Evolutionary conservation across 495 filamentous ascomycete species (phyloP), one percentile per base, ranked within the genome.

Genomic region (Tuber borchii): DNA sequence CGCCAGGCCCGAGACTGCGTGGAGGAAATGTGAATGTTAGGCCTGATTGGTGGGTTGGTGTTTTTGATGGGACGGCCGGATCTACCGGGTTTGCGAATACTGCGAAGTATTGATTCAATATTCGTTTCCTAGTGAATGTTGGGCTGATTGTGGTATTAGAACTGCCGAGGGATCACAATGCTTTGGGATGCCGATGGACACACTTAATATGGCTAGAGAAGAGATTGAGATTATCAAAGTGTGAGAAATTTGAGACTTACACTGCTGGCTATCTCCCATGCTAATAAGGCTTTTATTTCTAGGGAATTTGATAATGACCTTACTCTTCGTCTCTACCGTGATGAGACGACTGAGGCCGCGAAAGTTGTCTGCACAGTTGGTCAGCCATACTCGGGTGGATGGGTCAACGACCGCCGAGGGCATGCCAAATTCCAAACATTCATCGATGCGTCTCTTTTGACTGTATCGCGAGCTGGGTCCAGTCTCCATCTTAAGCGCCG

Each of bases 311-410:
- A 85, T 34, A 86, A 86, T 22, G 84, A 88, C 43, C 83, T 91
- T 51, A 85, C 82, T 19, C 86, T 91, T 61, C 85, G 85, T 44
- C 86, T 91, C 44, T 91, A 88, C 77, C 83, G 88, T 61, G 85
- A 89, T 40, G 83, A 87, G 31, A 75, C 78, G 2, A 90, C 90
- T 73, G 78, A 87, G 73, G 87, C 89, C 43, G 86, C 87, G 20
- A 86, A 90, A 65, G 89, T 92, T 34, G 83, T 91, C 19, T 88
- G 88, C 82, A 87, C 87, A 46, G 82, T 85, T 3, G 83, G 85
- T 31, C 86, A 85, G 37, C 76, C 82, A 26, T 76, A 72, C n/a
- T 84, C 75, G 82, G 86, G 79, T 77, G 88, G 68, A 85, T 87
- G 73, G 78, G 90, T n/a, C 85, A 48, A 79, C 20, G 77, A 79